Percentiles rank a stretch among this genome's conserved stretches.
phyloP scores from a whole-genome alignment of 208 protist species.

The Wallacemonas sp. region DNA sequence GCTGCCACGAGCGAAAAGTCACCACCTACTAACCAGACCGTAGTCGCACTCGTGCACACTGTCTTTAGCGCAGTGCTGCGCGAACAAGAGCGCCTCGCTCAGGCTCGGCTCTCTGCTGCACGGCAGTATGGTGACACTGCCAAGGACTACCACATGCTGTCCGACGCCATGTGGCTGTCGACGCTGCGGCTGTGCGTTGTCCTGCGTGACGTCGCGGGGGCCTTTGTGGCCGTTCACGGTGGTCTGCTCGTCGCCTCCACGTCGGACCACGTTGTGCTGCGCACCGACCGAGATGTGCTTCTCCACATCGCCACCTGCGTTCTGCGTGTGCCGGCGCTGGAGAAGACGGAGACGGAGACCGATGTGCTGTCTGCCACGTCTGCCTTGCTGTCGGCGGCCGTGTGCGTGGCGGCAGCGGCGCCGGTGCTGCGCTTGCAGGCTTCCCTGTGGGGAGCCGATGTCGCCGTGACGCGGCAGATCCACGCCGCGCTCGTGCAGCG shows the following conservation, averaged over 20 bases:
- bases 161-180: conserved; percentile 49
- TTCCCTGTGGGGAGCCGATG: conserved; percentile 53
- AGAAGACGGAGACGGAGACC: conserved; percentile 14
- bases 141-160: conserved; percentile 44
- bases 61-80: conserved; percentile 40
- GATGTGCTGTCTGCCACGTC: conserved; percentile 45
- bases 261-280: conserved; percentile 26
- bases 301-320: conserved; percentile 56
- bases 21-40: too few species aligned
- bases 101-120: conserved; percentile 27
- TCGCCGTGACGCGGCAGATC: conserved; percentile 57
- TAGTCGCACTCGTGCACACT: conserved; percentile 35
- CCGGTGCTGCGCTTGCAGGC: conserved; percentile 46
- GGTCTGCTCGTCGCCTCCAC: conserved; percentile 35
- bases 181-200: conserved; percentile 61
- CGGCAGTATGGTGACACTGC: conserved; percentile 49
- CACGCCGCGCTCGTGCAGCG: conserved; percentile 74
- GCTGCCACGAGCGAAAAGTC: too few species aligned
- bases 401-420: conserved; percentile 43
- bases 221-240: conserved; percentile 61
- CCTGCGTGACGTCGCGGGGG: conserved; percentile 45
- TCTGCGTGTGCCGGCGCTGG: conserved; percentile 33
- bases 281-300: conserved; percentile 40
- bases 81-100: conserved; percentile 50
- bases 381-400: conserved; percentile 44